Evolutionary conservation across 257 asterid genomes (phyloP), one percentile per base, ranked within the genome.

Genomic region (Solanum microdontum): DNA sequence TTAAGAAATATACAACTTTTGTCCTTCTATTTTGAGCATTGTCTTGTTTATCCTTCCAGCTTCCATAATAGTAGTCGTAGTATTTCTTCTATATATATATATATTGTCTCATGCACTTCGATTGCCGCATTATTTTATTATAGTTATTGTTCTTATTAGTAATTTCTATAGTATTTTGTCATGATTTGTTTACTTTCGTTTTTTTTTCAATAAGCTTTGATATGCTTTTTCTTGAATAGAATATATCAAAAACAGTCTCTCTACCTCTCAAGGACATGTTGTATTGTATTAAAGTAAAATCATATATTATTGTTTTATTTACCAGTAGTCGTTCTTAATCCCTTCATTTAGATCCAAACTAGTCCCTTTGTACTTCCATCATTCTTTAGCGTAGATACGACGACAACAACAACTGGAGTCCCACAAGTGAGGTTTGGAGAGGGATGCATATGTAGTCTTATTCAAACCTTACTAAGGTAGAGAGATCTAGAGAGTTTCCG

Each of bases 201-300:
- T n/a, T 4, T n/a, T 23, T 2, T 64, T 5, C 7, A 11, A 9
- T 64, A 0, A 4, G 0, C 15, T 62, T n/a, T 62, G 7, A 62
- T 62, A 62, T 64, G 4, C 1, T 64, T 64, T n/a, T 64, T 64
- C 17, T 64, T n/a, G 8, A n/a, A 11, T 11, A 2, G 1, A 6
- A 2, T n/a, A 1, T 11, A 11, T 11, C 2, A 0, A 24, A 64
- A 64, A 64, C 17, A 10, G 1, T 64, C 14, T 64, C 3, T 11
- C 8, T 4, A 5, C 0, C 69, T n/a, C 32, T n/a, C 17, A 55
- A 0, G 0, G 1, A 1, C n/a, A 55, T 55, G n/a, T 55, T 19
- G 64, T 55, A 17, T 55, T 19, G 64, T 55, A 17, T 23, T 23
- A 62, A 23, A 62, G 70, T 62, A 62, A 62, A 62, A 9, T 0